A percentile compares a stretch with the other conserved stretches of the same genome.
phyloP scores from a whole-genome alignment of 1,139 yeast species.

The Komagataea norvegica region DNA sequence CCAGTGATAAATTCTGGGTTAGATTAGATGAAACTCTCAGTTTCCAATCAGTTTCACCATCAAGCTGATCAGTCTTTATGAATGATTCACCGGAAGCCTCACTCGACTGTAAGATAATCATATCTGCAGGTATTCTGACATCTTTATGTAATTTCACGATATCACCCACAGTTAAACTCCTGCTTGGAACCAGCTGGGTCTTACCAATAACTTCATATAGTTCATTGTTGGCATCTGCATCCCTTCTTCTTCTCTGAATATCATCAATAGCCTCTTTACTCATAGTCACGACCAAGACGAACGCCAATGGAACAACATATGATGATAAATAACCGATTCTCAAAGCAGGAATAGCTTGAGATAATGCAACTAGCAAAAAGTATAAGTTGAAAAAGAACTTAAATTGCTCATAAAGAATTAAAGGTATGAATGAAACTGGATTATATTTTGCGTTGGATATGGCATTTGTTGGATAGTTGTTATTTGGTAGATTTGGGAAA shows the following conservation, averaged over 20 bases:
- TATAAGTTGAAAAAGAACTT: conserved; percentile 93
- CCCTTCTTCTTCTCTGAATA: conserved; percentile 83
- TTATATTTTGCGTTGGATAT: conserved; percentile 94
- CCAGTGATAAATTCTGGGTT: conserved; percentile 56
- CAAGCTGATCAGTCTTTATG: conserved; percentile 94
- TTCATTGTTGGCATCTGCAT: conserved; percentile 83
- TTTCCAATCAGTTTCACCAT: conserved; percentile 99
- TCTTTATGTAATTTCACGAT: conserved; percentile 78
- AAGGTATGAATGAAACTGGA: conserved; percentile 81
- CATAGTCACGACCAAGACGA: conserved; percentile 91
- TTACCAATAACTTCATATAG: conserved; percentile 64
- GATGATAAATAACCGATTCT: conserved; percentile 92
- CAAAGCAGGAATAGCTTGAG: conserved; percentile 87
- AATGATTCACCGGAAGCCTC: conserved; percentile 85
- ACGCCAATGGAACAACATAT: conserved; percentile 88
- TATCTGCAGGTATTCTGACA: conserved; percentile 87
- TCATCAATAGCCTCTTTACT: conserved; percentile 95
- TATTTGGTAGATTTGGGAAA: conserved; percentile 37
- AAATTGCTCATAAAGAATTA: conserved; percentile 90
- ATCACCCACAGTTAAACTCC: conserved; percentile 80
- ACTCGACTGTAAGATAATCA: conserved; percentile 77
- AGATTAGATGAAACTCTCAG: conserved; percentile 68
- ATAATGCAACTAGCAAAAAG: conserved; percentile 85
- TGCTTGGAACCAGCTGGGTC: conserved; percentile 49
- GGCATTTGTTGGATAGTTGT: conserved; percentile 65